phyloP scores from a whole-genome alignment of 495 filamentous ascomycete species.

The Penicilliopsis zonata region DNA sequence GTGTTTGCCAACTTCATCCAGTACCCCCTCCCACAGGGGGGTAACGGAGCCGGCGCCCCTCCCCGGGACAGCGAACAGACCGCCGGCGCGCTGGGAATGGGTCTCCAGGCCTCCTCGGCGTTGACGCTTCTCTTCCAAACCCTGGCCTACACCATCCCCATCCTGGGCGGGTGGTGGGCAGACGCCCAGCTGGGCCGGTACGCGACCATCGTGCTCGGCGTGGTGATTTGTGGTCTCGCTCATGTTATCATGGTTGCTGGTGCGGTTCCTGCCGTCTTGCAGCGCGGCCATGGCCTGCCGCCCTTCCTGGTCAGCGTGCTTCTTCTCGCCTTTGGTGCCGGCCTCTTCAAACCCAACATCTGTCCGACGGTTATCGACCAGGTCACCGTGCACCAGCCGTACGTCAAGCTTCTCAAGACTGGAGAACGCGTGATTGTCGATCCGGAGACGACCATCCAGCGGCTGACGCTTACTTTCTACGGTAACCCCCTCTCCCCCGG shows the following conservation, averaged over 20 bases:
- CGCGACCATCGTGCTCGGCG: slow-evolving; percentile 51
- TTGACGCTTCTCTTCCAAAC: not conserved
- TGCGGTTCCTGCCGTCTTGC: slow-evolving; percentile 48
- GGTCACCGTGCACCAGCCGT: slow-evolving; percentile 30
- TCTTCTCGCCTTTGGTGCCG: slow-evolving; percentile 37
- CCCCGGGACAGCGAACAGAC: no score
- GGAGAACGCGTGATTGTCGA: slow-evolving; percentile 59
- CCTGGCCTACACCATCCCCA: slow-evolving; percentile 45
- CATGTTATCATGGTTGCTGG: slow-evolving; percentile 55
- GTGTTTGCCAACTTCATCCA: slow-evolving; percentile 52
- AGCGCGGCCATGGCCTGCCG: slow-evolving; percentile 35
- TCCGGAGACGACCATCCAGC: slow-evolving; percentile 42
- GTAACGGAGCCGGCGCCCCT: no score
- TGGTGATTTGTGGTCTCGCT: slow-evolving; percentile 47
- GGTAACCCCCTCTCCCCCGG: no score
- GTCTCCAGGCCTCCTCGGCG: slow-evolving; percentile 7
- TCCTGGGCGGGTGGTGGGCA: slow-evolving; percentile 59
- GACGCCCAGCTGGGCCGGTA: slow-evolving; percentile 63
- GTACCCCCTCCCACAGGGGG: slow-evolving; percentile 35
- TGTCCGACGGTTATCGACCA: slow-evolving; percentile 44
- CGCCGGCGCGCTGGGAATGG: slow-evolving; percentile 47
- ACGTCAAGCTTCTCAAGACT: slow-evolving; percentile 25
- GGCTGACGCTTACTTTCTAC: slow-evolving; percentile 32
- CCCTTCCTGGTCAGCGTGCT: slow-evolving; percentile 51
- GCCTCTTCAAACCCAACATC: slow-evolving; percentile 53